Base-by-base conservation (phyloP, 768 basidiomycete species). In the Macrolepiota dolichaula region DNA sequence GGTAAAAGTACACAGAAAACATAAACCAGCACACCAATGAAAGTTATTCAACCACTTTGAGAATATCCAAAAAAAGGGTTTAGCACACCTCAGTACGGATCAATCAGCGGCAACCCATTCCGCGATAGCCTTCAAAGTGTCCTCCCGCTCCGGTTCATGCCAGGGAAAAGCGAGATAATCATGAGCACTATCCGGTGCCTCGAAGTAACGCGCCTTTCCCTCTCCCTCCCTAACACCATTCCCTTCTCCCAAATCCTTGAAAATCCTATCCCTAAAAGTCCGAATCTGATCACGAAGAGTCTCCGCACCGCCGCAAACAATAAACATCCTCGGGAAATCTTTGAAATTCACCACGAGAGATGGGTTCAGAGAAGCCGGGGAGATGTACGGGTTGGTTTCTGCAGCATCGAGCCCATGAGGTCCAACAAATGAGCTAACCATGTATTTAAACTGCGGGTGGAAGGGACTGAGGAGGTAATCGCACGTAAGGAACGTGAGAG, bases 321-420 rank as follows among this genome's bases (percentile, higher is more conserved):
- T 79, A 69, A 86, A 86, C 0, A 85, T 87, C 19, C 79, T 73
- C 1, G 88, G 87, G 70, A 85, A 89, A 15, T 78, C 80, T 38
- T 70, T 76, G 70, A 88, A 89, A 55, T 73, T 67, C 11, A 79
- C 72, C 3, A 66, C 54, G 29, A 73, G 63, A 9, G 67, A 65
- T 0, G 77, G 73, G 50, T 78, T 67, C 25, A 76, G 64, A 15
- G 82, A 85, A 9, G 81, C 81, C 3, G 87, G 86, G 0, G 87
- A 89, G 36, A 89, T 76, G 63, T 86, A 88, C 25, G 74, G 73
- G 65, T 81, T 85, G 15, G 69, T 69, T 13, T 75, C 74, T 12
- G 78, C 79, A 19, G 75, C 77, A 4, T 73, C 79, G 2, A 74
- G 62, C 10, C 80, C 82, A 57, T 83, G 79, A 0, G 81, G 76